Conservation (phyloP, 192 early-diverging fungal genomes). For the Entomortierella beljakovae region DNA sequence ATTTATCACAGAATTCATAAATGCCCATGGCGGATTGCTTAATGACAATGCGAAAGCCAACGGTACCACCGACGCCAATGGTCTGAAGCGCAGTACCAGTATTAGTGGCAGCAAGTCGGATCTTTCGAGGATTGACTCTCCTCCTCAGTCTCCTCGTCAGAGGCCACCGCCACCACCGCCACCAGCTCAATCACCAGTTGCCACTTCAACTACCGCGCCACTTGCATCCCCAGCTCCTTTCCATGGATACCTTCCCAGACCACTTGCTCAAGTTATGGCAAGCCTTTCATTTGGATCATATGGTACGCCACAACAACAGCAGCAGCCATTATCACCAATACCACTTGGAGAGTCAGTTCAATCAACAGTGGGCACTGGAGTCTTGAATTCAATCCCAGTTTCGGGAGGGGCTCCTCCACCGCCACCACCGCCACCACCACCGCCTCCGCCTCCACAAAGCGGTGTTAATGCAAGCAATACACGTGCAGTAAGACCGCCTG, state of each 20-base stretch:
- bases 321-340: constrained; percentile 6
- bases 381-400: not conserved
- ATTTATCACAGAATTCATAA: constrained; percentile 79
- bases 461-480: not conserved
- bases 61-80: not conserved
- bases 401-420: constrained; percentile 11
- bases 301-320: constrained; percentile 21
- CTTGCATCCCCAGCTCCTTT: constrained; percentile 37
- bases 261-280: constrained; percentile 34
- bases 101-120: not conserved
- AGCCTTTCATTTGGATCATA: constrained; percentile 35
- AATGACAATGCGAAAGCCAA: constrained; percentile 5
- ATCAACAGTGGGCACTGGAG: not conserved
- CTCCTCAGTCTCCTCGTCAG: constrained; percentile 32
- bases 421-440: not conserved
- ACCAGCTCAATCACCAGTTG: constrained; percentile 15
- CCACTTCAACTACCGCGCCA: constrained; percentile 1
- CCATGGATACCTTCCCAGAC: constrained; percentile 43
- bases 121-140: constrained; percentile 43
- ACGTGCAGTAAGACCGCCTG: not conserved
- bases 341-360: not conserved
- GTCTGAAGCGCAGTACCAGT: not conserved
- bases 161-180: constrained; percentile 53
- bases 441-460: constrained; percentile 27
- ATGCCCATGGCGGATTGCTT: constrained; percentile 69